Conservation (phyloP, 257 asterid genomes). For the Nyctanthes arbortristis region DNA sequence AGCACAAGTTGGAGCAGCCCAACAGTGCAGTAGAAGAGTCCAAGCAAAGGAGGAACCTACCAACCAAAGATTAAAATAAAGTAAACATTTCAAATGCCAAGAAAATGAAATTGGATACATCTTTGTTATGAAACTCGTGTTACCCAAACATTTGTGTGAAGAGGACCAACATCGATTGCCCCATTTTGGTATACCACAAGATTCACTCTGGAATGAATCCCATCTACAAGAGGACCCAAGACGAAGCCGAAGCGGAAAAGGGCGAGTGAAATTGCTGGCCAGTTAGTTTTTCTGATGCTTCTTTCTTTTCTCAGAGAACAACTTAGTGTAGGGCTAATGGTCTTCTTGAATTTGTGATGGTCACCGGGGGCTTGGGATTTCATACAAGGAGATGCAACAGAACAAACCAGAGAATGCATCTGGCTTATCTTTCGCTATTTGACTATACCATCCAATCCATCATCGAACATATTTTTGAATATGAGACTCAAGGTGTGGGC, state of each 20-base stretch:
- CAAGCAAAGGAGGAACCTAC: constrained; percentile 78
- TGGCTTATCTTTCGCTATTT: no score
- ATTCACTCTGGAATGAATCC: constrained; percentile 68
- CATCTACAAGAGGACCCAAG: constrained; percentile 75
- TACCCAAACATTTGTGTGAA: constrained; percentile 77
- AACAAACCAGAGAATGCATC: constrained; percentile 30
- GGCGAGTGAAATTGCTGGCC: constrained; percentile 46
- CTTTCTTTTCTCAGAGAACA: constrained; percentile 21
- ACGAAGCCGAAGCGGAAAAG: constrained; percentile 61
- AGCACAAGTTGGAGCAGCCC: constrained; percentile 59
- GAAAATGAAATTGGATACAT: no score
- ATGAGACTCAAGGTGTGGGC: no score
- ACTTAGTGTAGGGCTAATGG: constrained; percentile 1
- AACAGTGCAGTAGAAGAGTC: constrained; percentile 61
- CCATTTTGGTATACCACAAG: constrained; percentile 72
- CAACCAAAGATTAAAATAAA: background rate
- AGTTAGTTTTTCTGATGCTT: constrained; percentile 20
- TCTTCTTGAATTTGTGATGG: constrained; percentile 10
- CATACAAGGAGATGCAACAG: no score
- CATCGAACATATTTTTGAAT: no score
- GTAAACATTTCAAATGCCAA: no score
- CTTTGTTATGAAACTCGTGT: background rate
- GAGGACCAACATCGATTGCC: constrained; percentile 65
- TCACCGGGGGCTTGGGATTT: constrained; percentile 19
- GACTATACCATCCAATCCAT: no score